Evolutionary conservation across 176 grass and related monocot genomes (phyloP), one percentile per base, ranked within the genome.

Genomic region (Oryza coarctata): DNA sequence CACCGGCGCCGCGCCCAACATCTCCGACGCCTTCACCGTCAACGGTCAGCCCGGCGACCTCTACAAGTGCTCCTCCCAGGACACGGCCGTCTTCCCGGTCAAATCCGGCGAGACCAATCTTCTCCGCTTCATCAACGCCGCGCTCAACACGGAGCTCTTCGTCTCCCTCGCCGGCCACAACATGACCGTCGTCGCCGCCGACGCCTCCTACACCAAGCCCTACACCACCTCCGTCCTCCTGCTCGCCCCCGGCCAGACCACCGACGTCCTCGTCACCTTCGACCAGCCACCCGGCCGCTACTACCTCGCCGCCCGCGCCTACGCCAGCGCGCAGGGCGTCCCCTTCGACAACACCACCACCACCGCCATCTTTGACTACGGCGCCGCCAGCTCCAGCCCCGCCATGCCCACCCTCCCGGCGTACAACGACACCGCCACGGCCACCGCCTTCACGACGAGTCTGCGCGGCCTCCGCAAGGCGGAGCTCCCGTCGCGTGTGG

Each of bases 281-380:
- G 88, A 95, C 80, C 86, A 95, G 80, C 36, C 88, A 0, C 36
- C 71, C 0, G 85, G 77, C 41, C 76, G 80, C 5, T 98, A 98
- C 81, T 98, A 98, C 85, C 84, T 98, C 34, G 92, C 92, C 44
- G 95, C 92, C 18, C 85, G 63, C 0, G 90, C 92, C 38, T 98
- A 98, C 55, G 84, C 87, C 80, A 94, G 90, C 39, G 88, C 88
- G 0, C 90, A 98, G 88, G 92, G 92, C 63, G 88, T 95, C 43
- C 90, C 95, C 63, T 98, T 98, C 78, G 95, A 94, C 85, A 98
- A 95, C 86, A 98, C 92, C 44, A 95, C 95, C 7, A 91, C 92
- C 52, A 86, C 95, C 4, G 95, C 95, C 83, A 85, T 98, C 88
- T 87, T 98, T 40, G 84, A 91, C 33, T 98, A 98, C 66, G 84